Base-by-base conservation (phyloP, 352 stramenopile species). In the Globisporangium lucens region DNA sequence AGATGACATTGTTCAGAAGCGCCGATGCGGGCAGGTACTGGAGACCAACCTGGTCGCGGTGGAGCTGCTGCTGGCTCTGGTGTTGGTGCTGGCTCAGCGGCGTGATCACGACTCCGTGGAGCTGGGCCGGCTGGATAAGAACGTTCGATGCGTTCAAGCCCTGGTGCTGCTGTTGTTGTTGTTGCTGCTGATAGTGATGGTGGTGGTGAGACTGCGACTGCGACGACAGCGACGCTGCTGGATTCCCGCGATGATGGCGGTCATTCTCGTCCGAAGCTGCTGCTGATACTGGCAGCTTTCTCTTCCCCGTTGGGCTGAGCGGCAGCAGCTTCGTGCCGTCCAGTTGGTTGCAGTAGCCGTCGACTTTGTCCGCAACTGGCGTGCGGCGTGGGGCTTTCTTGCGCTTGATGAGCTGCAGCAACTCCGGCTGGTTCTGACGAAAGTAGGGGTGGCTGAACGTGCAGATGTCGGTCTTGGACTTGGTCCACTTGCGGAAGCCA, bases 371-470 rank as follows among this genome's bases (percentile, higher is more conserved):
- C 7, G 61, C 58, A 35, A 51, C 51, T 4, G 74, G 70, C 0
- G 75, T 76, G 47, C 83, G 76, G 64, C 83, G 73, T 8, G 83
- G 82, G 10, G 85, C 86, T 47, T 91, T 91, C 67, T 94, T 94
- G 33, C 84, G 78, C 61, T 93, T 93, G 73, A 94, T 93, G 41
- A 89, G 71, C 58, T 91, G 78, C 62, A 93, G 70, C 62, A 93
- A 55, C 60, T 91, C 80, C 2, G 84, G 87, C 52, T 92, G 78
- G 70, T 93, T 89, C 56, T 86, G 75, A 30, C 77, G 73, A 49
- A 93, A 94, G 69, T 81, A 89, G n/a, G 82, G 82, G 63, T 94
- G 83, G 62, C 83, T 92, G 63, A 94, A 94, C 53, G 87, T 94
- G 73, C 87, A 94, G 65, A 94, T 91, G 53, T 91, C 84, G 15